Evolutionary conservation across 768 basidiomycete species (phyloP).

Genomic region (Kwoniella sp.): DNA sequence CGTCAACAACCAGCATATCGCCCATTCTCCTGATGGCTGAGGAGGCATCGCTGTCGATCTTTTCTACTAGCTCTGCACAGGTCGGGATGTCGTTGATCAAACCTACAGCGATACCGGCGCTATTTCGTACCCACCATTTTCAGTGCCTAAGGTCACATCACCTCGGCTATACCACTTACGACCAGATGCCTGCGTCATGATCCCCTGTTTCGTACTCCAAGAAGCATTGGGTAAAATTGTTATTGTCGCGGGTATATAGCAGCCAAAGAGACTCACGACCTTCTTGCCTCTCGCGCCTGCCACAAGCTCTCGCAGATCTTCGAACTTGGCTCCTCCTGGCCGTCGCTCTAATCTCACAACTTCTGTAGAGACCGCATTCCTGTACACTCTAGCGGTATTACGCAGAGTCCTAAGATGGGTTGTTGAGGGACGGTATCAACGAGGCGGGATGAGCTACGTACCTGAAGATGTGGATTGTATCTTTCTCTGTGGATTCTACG

Average conservation of each 20-base stretch:
- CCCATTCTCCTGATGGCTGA: constrained; percentile 56
- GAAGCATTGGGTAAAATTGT: no score
- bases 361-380: constrained; percentile 72
- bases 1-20: constrained; percentile 12
- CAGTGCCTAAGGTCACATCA: neutral
- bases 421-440: neutral
- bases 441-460: constrained; percentile 9
- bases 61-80: constrained; percentile 64
- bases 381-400: constrained; percentile 37
- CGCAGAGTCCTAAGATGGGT: constrained; percentile 15
- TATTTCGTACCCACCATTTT: constrained; percentile 6
- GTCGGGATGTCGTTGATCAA: constrained; percentile 76
- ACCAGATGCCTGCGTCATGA: constrained; percentile 82
- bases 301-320: constrained; percentile 65
- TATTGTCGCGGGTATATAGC: no score
- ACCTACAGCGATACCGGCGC: constrained; percentile 49
- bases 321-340: constrained; percentile 81
- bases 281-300: constrained; percentile 51
- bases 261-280: no score
- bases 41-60: constrained; percentile 72
- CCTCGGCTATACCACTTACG: constrained; percentile 11
- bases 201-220: constrained; percentile 73
- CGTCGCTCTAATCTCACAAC: constrained; percentile 78
- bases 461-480: constrained; percentile 82
- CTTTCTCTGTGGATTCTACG: constrained; percentile 72